Evolutionary conservation across 1,284 basidiomycete species (phyloP), one percentile per base, ranked within the genome.

Genomic region (Fomitiporia mediterranea): DNA sequence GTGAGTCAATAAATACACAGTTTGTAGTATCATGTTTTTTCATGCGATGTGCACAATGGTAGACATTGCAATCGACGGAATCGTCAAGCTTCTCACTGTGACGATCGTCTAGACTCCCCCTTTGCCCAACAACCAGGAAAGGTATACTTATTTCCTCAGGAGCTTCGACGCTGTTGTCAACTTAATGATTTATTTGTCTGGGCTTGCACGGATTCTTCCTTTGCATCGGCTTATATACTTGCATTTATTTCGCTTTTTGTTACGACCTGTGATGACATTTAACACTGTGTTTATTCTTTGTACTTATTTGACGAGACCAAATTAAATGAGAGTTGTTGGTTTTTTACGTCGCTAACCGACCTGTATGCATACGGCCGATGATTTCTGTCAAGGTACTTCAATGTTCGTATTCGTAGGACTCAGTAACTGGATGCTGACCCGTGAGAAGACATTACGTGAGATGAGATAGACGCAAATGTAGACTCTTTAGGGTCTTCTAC

Each of bases 41-140:
- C 32, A 6, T 43, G 40, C n/a, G n/a, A n/a, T n/a, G 23, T 43
- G 23, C 40, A 6, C 17, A 43, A n/a, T 43, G 23, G 5, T 44
- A 64, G 63, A 30, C 23, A 65, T 65, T 32, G 55, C 62, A 15
- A 57, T 54, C 19, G 63, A 64, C 35, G 63, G 63, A 15, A 52
- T 58, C 8, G 63, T 63, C 15, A 53, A 55, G 19, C 43, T 64
- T 4, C 56, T 64, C 38, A 64, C 63, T 13, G 58, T 64, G 6
- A 64, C 56, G 11, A 61, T 63, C 27, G 51, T 60, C 11, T 38
- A 21, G 37, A 30, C 17, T 19, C 6, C n/a, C 19, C 21, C 4
- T 43, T 9, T n/a, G n/a, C n/a, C n/a, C n/a, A n/a, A n/a, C n/a
- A n/a, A n/a, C n/a, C n/a, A n/a, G n/a, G n/a, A n/a, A n/a, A n/a